These are phyloP conservation scores for Fraxinus americana DNA, from an alignment of 257 asterid genomes.

Conservation along the genomic window DNA sequence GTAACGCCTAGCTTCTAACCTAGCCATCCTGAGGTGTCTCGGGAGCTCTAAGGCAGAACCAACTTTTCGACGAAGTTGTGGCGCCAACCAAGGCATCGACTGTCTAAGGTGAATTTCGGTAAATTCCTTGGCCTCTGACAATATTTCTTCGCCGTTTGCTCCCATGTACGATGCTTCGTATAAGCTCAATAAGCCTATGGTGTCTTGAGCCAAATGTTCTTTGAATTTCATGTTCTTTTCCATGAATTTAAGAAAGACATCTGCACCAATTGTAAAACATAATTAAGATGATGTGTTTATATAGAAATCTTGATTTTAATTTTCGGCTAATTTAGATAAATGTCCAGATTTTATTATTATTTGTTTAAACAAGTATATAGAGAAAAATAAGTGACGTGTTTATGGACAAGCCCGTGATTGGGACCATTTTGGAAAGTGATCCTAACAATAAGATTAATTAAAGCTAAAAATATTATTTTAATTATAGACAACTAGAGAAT, in stretches of 20 bases:
- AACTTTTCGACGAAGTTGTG: constrained; percentile 30
- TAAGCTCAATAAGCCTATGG: constrained; percentile 53
- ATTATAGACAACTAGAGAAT: too few species aligned
- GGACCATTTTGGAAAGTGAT: not conserved
- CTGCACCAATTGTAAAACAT: constrained; percentile 26
- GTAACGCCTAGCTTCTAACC: constrained; percentile 58
- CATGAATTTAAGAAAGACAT: constrained; percentile 49
- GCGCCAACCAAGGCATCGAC: constrained; percentile 17
- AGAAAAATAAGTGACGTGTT: too few species aligned
- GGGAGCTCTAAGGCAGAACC: constrained; percentile 52
- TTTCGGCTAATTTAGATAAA: too few species aligned
- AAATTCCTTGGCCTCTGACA: constrained; percentile 54
- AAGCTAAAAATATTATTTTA: too few species aligned
- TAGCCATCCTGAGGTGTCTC: constrained; percentile 62
- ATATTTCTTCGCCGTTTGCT: constrained; percentile 47
- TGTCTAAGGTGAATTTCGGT: constrained; percentile 29
- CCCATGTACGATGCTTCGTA: constrained; percentile 67
- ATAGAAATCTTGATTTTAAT: too few species aligned
- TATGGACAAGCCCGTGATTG: not conserved
- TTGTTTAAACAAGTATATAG: not conserved
- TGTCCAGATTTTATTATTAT: too few species aligned
- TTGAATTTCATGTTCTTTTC: constrained; percentile 45
- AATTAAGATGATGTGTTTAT: not conserved
- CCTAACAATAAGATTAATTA: too few species aligned
- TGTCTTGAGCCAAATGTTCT: constrained; percentile 38